phyloP scores from a whole-genome alignment of 108 stramenopile species.

The Discostella pseudostelligera region DNA sequence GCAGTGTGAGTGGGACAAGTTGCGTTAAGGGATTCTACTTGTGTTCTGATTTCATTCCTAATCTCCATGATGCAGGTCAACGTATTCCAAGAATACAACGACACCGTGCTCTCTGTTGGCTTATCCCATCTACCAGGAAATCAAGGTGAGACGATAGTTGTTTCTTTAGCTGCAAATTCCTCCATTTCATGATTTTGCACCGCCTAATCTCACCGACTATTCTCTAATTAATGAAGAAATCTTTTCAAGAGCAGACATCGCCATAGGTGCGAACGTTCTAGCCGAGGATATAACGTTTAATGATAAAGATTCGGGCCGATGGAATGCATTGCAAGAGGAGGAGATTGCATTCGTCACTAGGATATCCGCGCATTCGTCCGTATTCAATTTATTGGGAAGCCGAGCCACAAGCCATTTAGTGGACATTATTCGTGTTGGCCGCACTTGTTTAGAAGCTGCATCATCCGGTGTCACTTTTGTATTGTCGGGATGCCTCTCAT shows the following conservation, averaged over 20 bases:
- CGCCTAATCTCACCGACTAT: neutral
- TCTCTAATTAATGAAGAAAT: constrained; percentile 41
- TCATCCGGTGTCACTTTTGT: constrained; percentile 59
- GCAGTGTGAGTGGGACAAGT: neutral
- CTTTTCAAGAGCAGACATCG: constrained; percentile 75
- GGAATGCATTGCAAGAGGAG: constrained; percentile 47
- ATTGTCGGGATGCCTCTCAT: constrained; percentile 54
- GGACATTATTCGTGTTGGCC: constrained; percentile 69
- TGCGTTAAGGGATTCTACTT: no score
- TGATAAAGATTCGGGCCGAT: constrained; percentile 5
- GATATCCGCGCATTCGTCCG: constrained; percentile 71
- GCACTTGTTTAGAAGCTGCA: constrained; percentile 69
- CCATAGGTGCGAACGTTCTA: constrained; percentile 77
- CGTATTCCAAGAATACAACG: constrained; percentile 80
- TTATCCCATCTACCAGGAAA: constrained; percentile 76
- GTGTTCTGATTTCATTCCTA: no score
- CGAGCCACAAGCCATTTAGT: constrained; percentile 60
- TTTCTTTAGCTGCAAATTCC: neutral
- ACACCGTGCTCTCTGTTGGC: constrained; percentile 79
- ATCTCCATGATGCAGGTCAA: no score
- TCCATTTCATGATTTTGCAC: neutral
- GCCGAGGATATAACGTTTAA: constrained; percentile 36
- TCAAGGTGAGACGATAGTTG: constrained; percentile 20
- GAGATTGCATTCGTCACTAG: constrained; percentile 73
- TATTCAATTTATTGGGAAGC: constrained; percentile 65